Conservation (phyloP, 805 yeast species). For the Ogataea nakhonphanomensis region DNA sequence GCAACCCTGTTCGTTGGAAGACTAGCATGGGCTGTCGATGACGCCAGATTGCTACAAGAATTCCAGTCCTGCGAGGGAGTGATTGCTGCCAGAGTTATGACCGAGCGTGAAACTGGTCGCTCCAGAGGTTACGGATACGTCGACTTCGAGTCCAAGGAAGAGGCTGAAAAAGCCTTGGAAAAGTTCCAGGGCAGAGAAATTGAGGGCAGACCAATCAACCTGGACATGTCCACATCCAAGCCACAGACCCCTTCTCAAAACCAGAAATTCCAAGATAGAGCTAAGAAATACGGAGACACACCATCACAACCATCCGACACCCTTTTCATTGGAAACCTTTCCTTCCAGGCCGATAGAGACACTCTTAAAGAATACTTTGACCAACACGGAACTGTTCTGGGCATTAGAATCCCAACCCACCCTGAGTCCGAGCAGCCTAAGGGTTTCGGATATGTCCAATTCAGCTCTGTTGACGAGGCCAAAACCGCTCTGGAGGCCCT, state of each 20-base stretch:
- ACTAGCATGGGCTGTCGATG: slow-evolving; percentile 95
- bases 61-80: slow-evolving; percentile 84
- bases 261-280: slow-evolving; percentile 67
- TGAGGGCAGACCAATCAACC: slow-evolving; percentile 94
- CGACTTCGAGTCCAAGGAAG: slow-evolving; percentile 74
- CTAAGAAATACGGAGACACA: slow-evolving; percentile 84
- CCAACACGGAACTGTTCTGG: slow-evolving; percentile 75
- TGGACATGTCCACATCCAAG: slow-evolving; percentile 85
- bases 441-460: slow-evolving; percentile 98
- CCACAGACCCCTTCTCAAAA: slow-evolving; percentile 52
- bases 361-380: slow-evolving; percentile 68
- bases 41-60: slow-evolving; percentile 86
- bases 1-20: slow-evolving; percentile 95
- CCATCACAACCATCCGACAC: slow-evolving; percentile 94
- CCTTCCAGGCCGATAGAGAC: slow-evolving; percentile 87
- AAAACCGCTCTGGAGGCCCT: slow-evolving; percentile 79
- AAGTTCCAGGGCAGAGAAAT: slow-evolving; percentile 91
- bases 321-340: slow-evolving; percentile 90
- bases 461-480: slow-evolving; percentile 82
- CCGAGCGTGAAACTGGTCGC: slow-evolving; percentile 79
- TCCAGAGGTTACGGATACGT: slow-evolving; percentile 98
- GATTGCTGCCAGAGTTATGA: slow-evolving; percentile 83
- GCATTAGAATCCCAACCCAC: slow-evolving; percentile 95
- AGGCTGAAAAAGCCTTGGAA: slow-evolving; percentile 82
- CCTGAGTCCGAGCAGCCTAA: slow-evolving; percentile 98